Conservation (phyloP, 106 monocot genomes). For the Allium fistulosum region DNA sequence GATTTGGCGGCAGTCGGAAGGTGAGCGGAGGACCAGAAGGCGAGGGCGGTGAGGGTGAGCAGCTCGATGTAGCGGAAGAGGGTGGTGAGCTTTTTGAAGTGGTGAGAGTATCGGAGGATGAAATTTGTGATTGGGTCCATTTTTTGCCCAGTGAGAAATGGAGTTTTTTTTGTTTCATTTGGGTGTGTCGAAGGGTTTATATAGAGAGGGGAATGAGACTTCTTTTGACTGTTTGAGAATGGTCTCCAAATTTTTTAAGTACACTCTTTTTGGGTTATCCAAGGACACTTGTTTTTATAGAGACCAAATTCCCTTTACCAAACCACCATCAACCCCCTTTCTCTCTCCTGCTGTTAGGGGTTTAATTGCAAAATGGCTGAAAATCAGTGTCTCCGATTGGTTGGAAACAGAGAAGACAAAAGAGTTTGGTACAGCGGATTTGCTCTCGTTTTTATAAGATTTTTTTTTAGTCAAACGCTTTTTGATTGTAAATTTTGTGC, state of each 20-base stretch:
- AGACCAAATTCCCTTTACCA: no score
- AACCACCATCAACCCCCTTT: no score
- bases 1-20: slow-evolving; percentile 17
- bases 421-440: no score
- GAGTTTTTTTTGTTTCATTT: background rate
- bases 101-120: slow-evolving; percentile 10
- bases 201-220: background rate
- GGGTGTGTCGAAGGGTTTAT: background rate
- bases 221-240: background rate
- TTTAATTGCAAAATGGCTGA: no score
- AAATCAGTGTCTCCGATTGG: no score
- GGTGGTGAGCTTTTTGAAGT: slow-evolving; percentile 6
- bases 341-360: no score
- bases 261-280: background rate
- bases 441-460: no score
- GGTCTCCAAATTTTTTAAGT: background rate
- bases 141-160: background rate
- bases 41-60: slow-evolving; percentile 6
- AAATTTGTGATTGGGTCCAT: slow-evolving; percentile 19
- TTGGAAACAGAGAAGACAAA: no score
- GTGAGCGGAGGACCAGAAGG: slow-evolving; percentile 13
- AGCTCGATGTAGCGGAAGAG: slow-evolving; percentile 18
- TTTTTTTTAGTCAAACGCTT: no score
- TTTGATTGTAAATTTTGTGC: no score
- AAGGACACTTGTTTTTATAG: no score